Evolutionary conservation across 2,329 filamentous ascomycete genomes (phyloP), one percentile per base, ranked within the genome.

Genomic region (Seiridium cupressi): DNA sequence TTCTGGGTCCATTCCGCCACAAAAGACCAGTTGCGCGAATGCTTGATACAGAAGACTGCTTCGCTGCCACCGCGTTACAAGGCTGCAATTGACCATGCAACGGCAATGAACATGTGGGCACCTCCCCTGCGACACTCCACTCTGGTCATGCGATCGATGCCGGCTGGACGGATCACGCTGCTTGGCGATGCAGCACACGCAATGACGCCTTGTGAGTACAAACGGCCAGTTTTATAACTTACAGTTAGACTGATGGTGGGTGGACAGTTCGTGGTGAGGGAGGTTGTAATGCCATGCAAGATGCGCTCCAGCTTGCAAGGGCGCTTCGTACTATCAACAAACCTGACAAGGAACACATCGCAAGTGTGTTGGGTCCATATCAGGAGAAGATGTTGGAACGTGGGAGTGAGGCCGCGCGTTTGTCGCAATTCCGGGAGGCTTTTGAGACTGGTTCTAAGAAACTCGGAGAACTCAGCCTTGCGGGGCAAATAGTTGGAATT

Each of bases 1-100:
- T 80, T 96, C 63, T 98, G 92, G 88, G 92, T 93, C 0, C 82
- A 84, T 66, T 46, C 62, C 7, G 63, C 67, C 51, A 79, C 89
- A 6, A 69, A 70, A 6, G 70, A 74, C 64, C 84, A 83, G 63
- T 83, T 88, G 32, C 76, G 89, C 1, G 85, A 84, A 0, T 74
- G 62, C 40, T 63, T 61, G 8, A 31, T 62, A 18, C 47, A 64
- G 36, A 59, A 44, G 1, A 63, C 59, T 2, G 53, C 61, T 38
- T 38, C 32, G n/a, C 54, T 69, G 10, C 62, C 66, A 2, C 62
- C 64, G 1, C 60, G 55, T 35, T 65, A 70, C 51, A 56, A 61
- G 8, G 64, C 65, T 38, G 38, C 68, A 26, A 55, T 70, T 46
- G 60, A 53, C 18, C 51, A 35, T 34, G 68, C 66, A 1, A 34